Conservation (phyloP, 345 rosid genomes). For the Salix viminalis region DNA sequence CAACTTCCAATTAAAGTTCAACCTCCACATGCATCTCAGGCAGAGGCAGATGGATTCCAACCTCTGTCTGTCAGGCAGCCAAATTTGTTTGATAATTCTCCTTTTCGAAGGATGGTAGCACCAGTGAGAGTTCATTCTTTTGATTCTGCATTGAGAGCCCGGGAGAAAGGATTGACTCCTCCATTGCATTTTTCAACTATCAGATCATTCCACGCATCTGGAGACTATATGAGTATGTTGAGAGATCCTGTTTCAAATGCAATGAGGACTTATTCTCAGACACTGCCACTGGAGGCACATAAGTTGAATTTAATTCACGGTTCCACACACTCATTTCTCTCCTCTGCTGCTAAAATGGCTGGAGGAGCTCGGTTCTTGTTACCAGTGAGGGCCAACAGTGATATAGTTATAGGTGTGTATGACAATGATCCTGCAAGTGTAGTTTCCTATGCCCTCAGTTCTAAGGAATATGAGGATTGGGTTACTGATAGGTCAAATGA, state of each 20-base stretch:
- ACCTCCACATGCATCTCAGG: constrained; percentile 22
- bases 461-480: constrained; percentile 78
- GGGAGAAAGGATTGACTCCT: constrained; percentile 61
- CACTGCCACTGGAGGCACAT: constrained; percentile 61
- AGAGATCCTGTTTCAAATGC: constrained; percentile 71
- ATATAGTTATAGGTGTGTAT: constrained; percentile 72
- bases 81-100: constrained; percentile 30
- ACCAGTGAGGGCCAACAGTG: constrained; percentile 49
- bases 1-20: constrained; percentile 34
- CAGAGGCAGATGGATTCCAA: constrained; percentile 39
- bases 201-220: constrained; percentile 85
- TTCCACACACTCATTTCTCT: constrained; percentile 45
- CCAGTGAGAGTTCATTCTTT: constrained; percentile 77
- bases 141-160: constrained; percentile 73
- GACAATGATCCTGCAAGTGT: constrained; percentile 91
- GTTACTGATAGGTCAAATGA: constrained; percentile 42
- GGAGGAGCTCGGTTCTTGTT: constrained; percentile 78
- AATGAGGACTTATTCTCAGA: constrained; percentile 55
- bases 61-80: constrained; percentile 23
- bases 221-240: constrained; percentile 71
- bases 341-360: constrained; percentile 59
- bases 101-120: constrained; percentile 41
- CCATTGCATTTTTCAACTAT: constrained; percentile 52
- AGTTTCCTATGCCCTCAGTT: constrained; percentile 80
- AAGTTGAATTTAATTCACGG: constrained; percentile 52